A percentile compares a stretch with the other conserved stretches of the same genome.
These are phyloP conservation scores for Nymphaea thermarum DNA, from an alignment of 164 flowering plant species.

Conservation along the genomic window DNA sequence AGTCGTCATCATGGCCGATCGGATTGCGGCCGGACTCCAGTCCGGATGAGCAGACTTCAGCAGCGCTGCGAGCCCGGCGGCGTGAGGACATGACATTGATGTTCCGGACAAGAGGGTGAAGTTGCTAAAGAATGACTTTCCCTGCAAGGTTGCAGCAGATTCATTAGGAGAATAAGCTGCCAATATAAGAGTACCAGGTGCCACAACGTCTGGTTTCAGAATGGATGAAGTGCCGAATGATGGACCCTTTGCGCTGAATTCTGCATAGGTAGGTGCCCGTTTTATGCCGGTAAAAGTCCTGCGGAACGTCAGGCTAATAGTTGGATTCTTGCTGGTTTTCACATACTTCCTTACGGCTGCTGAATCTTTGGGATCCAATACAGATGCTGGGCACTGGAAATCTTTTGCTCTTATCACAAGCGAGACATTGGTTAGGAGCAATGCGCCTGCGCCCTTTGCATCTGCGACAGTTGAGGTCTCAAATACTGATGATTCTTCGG, in stretches of 20 bases:
- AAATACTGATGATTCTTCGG: not conserved
- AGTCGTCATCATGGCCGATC: conserved; percentile 73
- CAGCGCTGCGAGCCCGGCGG: conserved; percentile 50
- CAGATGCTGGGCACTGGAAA: not conserved
- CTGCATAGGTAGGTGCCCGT: conserved; percentile 37
- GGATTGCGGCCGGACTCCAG: conserved; percentile 66
- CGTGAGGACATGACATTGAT: conserved; percentile 72
- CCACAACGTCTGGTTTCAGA: conserved; percentile 54
- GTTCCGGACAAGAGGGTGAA: conserved; percentile 55
- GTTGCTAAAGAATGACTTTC: conserved; percentile 13
- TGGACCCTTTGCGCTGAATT: conserved; percentile 41
- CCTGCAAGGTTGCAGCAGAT: conserved; percentile 3
- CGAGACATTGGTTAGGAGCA: not conserved
- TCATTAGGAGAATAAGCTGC: conserved; percentile 40
- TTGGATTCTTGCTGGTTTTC: not conserved
- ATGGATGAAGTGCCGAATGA: conserved; percentile 25
- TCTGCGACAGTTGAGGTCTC: not conserved
- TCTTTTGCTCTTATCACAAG: not conserved
- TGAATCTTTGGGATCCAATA: not conserved
- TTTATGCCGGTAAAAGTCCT: conserved; percentile 27
- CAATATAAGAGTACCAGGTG: conserved; percentile 36
- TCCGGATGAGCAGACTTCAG: conserved; percentile 43
- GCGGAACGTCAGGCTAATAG: conserved; percentile 13
- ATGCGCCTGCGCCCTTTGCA: not conserved
- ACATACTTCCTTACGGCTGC: not conserved